A percentile compares a stretch with the other conserved stretches of the same genome.
These are phyloP conservation scores for Sphaerulina populicola DNA, from an alignment of 2,329 filamentous ascomycete genomes.

Conservation along the genomic window DNA sequence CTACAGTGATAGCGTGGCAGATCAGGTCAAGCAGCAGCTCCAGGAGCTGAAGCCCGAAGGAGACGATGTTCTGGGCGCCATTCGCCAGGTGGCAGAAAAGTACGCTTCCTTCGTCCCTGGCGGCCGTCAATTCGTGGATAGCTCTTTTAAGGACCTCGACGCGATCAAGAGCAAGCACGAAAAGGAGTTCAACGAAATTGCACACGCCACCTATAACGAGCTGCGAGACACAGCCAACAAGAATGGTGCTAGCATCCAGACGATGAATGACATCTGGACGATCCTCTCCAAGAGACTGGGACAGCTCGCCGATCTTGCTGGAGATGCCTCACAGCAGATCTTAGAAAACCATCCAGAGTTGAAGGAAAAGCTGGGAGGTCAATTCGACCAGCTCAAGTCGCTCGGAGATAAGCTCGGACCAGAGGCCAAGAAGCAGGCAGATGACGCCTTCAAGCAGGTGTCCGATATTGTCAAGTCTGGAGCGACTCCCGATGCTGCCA, in stretches of 20 bases:
- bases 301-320: conserved; percentile 53
- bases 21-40: conserved; percentile 44
- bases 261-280: conserved; percentile 53
- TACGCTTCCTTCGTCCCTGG: conserved; percentile 67
- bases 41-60: conserved; percentile 51
- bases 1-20: conserved; percentile 49
- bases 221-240: conserved; percentile 53
- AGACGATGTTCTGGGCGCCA: conserved; percentile 57
- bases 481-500: conserved; percentile 48
- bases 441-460: conserved; percentile 61
- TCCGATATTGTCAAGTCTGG: conserved; percentile 56
- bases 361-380: conserved; percentile 63
- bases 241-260: conserved; percentile 54
- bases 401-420: conserved; percentile 63
- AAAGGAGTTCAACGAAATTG: conserved; percentile 60
- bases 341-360: conserved; percentile 65
- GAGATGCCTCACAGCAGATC: conserved; percentile 56
- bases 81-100: conserved; percentile 57
- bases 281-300: conserved; percentile 55
- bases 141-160: conserved; percentile 62
- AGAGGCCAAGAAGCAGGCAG: conserved; percentile 67
- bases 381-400: conserved; percentile 59
- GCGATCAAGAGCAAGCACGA: conserved; percentile 58
- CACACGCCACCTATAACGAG: conserved; percentile 59
- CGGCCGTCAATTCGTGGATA: conserved; percentile 58